A percentile compares a stretch with the other conserved stretches of the same genome.
phyloP scores from a whole-genome alignment of 768 basidiomycete genomes.

The Leucosporidium yakuticum region DNA sequence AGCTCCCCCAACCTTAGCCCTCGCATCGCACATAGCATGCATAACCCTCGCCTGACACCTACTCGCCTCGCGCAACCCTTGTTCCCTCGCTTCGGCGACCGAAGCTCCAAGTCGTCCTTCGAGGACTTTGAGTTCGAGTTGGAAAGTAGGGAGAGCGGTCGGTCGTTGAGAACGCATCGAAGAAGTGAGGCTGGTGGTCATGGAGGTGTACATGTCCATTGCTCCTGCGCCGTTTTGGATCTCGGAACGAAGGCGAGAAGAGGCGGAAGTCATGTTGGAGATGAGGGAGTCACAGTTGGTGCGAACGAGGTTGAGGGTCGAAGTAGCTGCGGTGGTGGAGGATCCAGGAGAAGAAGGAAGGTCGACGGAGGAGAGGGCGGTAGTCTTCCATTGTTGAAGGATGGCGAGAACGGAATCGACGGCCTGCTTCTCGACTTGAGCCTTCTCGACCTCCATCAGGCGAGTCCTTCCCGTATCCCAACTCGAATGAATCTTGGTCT shows the following conservation, averaged over 20 bases:
- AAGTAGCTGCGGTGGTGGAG: constrained; percentile 2
- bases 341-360: neutral
- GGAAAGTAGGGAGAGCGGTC: constrained; percentile 11
- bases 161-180: constrained; percentile 6
- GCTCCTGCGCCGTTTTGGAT: neutral
- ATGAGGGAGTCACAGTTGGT: constrained; percentile 8
- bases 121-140: constrained; percentile 17
- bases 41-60: constrained; percentile 11
- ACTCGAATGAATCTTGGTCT: constrained; percentile 3
- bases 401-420: constrained; percentile 4
- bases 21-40: constrained; percentile 24
- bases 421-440: constrained; percentile 8
- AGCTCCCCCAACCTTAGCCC: constrained; percentile 10
- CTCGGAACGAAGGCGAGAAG: constrained; percentile 1
- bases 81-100: constrained; percentile 12
- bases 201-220: constrained; percentile 13
- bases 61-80: neutral
- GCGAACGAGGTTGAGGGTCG: constrained; percentile 6
- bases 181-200: neutral
- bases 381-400: constrained; percentile 19
- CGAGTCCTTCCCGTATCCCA: constrained; percentile 19
- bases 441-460: constrained; percentile 8
- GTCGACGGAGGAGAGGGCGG: constrained; percentile 10
- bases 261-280: constrained; percentile 1
- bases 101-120: constrained; percentile 2